Evolutionary conservation across 331 rosid species (phyloP).

Genomic region (Dryas integrifolia): DNA sequence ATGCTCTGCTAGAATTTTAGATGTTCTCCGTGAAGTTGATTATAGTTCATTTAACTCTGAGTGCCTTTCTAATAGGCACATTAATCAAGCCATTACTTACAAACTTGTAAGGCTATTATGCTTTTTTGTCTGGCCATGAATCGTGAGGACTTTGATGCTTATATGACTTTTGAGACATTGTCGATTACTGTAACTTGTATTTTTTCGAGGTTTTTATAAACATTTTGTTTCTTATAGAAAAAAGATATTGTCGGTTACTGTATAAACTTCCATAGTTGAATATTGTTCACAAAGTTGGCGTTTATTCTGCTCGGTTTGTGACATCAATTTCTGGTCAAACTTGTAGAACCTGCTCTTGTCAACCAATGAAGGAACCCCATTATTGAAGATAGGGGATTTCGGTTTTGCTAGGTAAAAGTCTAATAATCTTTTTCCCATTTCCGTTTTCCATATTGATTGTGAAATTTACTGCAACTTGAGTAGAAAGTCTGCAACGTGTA

Average conservation of each 20-base stretch:
- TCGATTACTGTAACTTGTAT: not conserved
- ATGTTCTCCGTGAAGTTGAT: not conserved
- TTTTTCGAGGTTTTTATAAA: too few relatives aligned
- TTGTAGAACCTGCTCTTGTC: conserved; percentile 88
- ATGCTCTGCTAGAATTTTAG: not conserved
- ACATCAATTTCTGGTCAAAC: conserved; percentile 24
- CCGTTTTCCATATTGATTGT: not conserved
- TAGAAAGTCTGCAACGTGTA: not conserved
- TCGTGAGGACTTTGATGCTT: not conserved
- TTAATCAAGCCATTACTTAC: not conserved
- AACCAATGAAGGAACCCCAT: conserved; percentile 44
- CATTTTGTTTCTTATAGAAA: too few relatives aligned
- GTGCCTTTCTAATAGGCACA: conserved; percentile 1
- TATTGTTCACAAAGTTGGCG: not conserved
- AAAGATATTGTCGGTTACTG: not conserved
- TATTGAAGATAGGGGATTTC: conserved; percentile 91
- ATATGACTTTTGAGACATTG: not conserved
- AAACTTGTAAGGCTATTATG: not conserved
- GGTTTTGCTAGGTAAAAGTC: conserved; percentile 87
- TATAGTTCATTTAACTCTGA: not conserved
- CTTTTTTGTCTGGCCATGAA: not conserved
- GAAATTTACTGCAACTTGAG: not conserved
- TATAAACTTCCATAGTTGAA: not conserved
- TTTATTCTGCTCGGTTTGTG: conserved; percentile 17
- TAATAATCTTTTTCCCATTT: not conserved